Evolutionary conservation across 1,284 basidiomycete species (phyloP), one percentile per base, ranked within the genome.

Genomic region (Ustilago sp.): DNA sequence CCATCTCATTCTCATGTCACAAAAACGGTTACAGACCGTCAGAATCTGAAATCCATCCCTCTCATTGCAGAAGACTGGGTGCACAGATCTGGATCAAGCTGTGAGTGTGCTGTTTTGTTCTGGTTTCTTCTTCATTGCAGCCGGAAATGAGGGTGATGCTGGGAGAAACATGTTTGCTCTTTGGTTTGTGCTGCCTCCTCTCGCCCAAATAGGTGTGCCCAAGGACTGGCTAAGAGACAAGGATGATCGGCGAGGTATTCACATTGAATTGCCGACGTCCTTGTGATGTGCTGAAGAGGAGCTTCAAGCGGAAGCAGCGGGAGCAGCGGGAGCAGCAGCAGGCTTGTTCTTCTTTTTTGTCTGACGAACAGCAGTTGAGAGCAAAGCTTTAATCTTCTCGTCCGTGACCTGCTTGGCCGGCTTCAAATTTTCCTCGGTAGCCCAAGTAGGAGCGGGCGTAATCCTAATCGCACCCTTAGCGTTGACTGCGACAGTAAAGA

Each of bases 401-500:
- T 81, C 72, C 7, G 55, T 63, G 50, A 84, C 76, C 65, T 79
- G 50, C 57, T 83, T 80, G 80, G 92, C 91, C 81, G 97, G 93
- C 87, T 94, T 91, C 74, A 98, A 88, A 86, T 93, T 91, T 87
- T 95, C 95, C 81, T 93, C 92, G 7, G 94, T 93, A 89, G 94
- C 98, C 95, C 95, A 98, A 41, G 91, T 86, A 8, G 95, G 94
- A 11, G 93, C 91, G 63, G 93, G 92, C 13, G 93, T 94, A 86
- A 98, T 90, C 70, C 97, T 88, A 53, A 92, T 88, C 38, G 95
- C 81, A 41, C 82, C 81, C 71, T 90, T 92, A 53, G 94, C 91
- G 47, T 93, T 91, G 41, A 97, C 90, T 35, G 93, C 94, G 81
- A 96, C 91, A 68, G 94, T 97, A 88, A 96, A 97, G 89, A 97